Evolutionary conservation across 2,329 filamentous ascomycete genomes (phyloP).

Genomic region (Phyllosticta citribraziliensis): DNA sequence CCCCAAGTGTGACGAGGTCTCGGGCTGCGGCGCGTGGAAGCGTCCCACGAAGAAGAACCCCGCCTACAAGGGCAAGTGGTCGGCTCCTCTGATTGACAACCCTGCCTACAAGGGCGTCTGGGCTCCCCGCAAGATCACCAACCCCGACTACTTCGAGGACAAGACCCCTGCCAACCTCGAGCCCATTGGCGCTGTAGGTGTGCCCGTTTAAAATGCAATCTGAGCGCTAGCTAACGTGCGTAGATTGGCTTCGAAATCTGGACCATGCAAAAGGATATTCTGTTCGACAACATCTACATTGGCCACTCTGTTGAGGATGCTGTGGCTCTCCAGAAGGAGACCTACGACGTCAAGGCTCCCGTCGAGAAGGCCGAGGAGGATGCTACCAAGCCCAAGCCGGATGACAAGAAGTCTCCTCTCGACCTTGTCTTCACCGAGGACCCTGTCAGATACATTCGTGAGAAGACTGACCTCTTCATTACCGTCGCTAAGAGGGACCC

Average conservation of each 20-base stretch:
- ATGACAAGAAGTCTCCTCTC: constrained; percentile 57
- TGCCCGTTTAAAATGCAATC: background rate
- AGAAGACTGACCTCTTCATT: constrained; percentile 90
- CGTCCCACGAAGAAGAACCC: constrained; percentile 91
- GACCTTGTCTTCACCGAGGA: constrained; percentile 86
- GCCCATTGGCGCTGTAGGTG: constrained; percentile 89
- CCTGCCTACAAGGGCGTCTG: constrained; percentile 95
- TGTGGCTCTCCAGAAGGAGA: constrained; percentile 77
- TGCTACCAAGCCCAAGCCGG: constrained; percentile 67
- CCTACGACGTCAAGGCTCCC: constrained; percentile 79
- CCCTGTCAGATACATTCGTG: constrained; percentile 75
- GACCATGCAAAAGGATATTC: constrained; percentile 99
- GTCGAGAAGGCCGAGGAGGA: constrained; percentile 74
- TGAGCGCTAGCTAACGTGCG: constrained; percentile 11
- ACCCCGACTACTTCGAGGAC: constrained; percentile 95
- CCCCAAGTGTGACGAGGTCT: constrained; percentile 87
- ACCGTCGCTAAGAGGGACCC: constrained; percentile 76
- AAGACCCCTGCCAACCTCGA: constrained; percentile 95
- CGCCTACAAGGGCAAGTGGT: constrained; percentile 98
- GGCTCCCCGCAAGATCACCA: constrained; percentile 91
- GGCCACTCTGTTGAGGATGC: constrained; percentile 94
- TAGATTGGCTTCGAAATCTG: constrained; percentile 98
- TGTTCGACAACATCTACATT: constrained; percentile 99
- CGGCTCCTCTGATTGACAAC: constrained; percentile 87
- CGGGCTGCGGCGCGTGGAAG: constrained; percentile 89